These are phyloP conservation scores for Quercus bicolor DNA, from an alignment of 306 rosid species.

Conservation along the genomic window DNA sequence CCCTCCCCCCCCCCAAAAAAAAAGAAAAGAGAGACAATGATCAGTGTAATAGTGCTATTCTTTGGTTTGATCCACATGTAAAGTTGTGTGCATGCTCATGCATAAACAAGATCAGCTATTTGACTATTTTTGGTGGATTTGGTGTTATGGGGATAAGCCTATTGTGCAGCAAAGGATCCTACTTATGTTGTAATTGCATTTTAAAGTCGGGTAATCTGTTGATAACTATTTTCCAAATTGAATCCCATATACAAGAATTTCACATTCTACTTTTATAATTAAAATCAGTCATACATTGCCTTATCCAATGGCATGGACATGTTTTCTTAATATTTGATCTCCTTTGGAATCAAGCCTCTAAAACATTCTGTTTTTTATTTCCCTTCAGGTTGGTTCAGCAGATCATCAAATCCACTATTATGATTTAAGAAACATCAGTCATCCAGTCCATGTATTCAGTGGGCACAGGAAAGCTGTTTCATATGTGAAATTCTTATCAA, in stretches of 20 bases:
- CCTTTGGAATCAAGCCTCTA: neutral
- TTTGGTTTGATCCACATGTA: neutral
- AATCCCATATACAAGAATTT: neutral
- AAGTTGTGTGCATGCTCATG: neutral
- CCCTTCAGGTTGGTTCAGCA: slow-evolving; percentile 89
- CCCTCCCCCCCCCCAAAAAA: too few relatives aligned
- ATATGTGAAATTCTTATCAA: slow-evolving; percentile 88
- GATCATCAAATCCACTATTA: slow-evolving; percentile 96
- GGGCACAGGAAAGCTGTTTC: slow-evolving; percentile 95
- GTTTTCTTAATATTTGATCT: neutral
- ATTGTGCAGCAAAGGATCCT: neutral
- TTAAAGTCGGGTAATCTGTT: neutral
- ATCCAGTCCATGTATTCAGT: slow-evolving; percentile 79
- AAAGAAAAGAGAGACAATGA: too few relatives aligned
- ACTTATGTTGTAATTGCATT: neutral
- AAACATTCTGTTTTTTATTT: slow-evolving; percentile 9
- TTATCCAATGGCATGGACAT: neutral
- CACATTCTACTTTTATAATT: neutral
- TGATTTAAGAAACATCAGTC: slow-evolving; percentile 79
- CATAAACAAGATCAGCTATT: neutral
- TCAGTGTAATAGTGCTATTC: neutral
- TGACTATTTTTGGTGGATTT: neutral
- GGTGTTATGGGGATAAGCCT: neutral
- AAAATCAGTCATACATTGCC: neutral
- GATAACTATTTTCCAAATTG: neutral